phyloP scores from a whole-genome alignment of 345 rosid species.

The Excoecaria cochinchinensis region DNA sequence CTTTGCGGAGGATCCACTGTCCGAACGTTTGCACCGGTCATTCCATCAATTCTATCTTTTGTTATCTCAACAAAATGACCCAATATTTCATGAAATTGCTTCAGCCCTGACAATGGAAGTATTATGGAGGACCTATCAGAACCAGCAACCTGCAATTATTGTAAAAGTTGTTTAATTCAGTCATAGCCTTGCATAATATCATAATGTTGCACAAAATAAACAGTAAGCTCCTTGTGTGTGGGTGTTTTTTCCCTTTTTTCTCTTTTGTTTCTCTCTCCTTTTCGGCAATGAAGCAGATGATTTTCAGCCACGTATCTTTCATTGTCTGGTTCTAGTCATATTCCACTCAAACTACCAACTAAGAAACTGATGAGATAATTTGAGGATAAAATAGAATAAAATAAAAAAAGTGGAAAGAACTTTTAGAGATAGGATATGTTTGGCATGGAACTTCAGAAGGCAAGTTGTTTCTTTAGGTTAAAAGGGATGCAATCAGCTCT shows the following conservation, averaged over 20 bases:
- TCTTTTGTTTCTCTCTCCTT: neutral
- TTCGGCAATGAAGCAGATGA: neutral
- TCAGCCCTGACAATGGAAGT: slow-evolving; percentile 88
- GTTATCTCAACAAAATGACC: slow-evolving; percentile 97
- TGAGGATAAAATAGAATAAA: too few species aligned
- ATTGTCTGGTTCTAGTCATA: neutral
- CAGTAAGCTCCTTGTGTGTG: neutral
- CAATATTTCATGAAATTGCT: slow-evolving; percentile 86
- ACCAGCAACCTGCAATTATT: slow-evolving; percentile 79
- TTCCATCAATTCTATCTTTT: slow-evolving; percentile 84
- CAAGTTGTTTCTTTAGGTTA: neutral
- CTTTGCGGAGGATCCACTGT: slow-evolving; percentile 92
- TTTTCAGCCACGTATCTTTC: neutral
- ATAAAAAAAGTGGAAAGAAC: neutral
- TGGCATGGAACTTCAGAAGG: neutral
- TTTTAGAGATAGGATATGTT: neutral
- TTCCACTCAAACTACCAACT: neutral
- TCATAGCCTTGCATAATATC: neutral
- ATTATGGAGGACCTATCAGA: slow-evolving; percentile 93
- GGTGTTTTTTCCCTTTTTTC: neutral
- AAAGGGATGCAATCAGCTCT: neutral
- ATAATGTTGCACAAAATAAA: neutral
- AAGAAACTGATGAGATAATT: neutral
- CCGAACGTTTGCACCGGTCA: slow-evolving; percentile 81
- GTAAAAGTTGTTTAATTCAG: slow-evolving; percentile 6